Conservation (phyloP, 2,329 filamentous ascomycete genomes). For the Arthrinium puccinioides region DNA sequence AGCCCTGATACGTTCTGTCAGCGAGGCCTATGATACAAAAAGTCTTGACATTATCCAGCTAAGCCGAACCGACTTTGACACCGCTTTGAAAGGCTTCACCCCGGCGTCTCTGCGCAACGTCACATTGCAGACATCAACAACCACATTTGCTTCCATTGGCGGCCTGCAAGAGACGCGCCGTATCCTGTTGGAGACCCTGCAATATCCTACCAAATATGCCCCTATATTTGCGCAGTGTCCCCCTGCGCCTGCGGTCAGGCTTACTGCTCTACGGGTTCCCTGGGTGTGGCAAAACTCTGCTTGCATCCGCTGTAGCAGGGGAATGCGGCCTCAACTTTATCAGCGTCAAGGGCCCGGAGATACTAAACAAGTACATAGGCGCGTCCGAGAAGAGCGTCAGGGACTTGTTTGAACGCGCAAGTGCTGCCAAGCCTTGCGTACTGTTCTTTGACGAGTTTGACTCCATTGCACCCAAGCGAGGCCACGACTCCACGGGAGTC, state of each 20-base stretch:
- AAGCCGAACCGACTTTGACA: constrained; percentile 69
- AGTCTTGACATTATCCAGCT: constrained; percentile 54
- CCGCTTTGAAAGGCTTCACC: constrained; percentile 84
- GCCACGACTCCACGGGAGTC: constrained; percentile 96
- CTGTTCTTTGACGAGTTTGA: constrained; percentile 99
- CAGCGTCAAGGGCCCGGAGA: constrained; percentile 94
- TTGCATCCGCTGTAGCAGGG: constrained; percentile 93
- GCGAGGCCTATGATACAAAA: constrained; percentile 37
- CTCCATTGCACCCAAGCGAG: constrained; percentile 92
- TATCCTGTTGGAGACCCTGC: constrained; percentile 87
- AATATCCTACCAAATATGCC: constrained; percentile 96
- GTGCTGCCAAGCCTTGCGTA: constrained; percentile 85
- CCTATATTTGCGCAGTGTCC: constrained; percentile 96
- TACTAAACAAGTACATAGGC: constrained; percentile 98
- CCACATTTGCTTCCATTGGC: constrained; percentile 86
- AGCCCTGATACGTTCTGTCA: constrained; percentile 78
- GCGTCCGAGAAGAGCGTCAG: constrained; percentile 94
- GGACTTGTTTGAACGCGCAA: constrained; percentile 88
- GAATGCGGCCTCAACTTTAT: constrained; percentile 99
- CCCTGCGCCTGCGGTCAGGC: constrained; percentile 86
- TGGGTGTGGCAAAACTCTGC: constrained; percentile 91
- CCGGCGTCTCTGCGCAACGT: constrained; percentile 93
- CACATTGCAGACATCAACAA: constrained; percentile 85
- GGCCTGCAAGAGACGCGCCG: constrained; percentile 80
- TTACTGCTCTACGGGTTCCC: constrained; percentile 91